Conservation (phyloP, 176 grass and related monocot species). For the Paspalum vaginatum region DNA sequence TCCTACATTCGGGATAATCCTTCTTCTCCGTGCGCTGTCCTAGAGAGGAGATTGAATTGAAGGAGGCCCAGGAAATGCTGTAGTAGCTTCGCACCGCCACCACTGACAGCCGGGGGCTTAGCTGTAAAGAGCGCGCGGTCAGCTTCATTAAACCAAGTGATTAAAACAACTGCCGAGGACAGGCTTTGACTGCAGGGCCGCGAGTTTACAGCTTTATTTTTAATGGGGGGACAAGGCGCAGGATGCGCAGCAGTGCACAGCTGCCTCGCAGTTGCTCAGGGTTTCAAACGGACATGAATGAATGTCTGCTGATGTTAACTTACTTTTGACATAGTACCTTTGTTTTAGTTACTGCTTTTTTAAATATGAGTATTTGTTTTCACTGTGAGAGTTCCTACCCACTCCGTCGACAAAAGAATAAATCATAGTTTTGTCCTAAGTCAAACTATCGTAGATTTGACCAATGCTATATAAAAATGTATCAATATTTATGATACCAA, state of each 20-base stretch:
- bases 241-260: conserved; percentile 27
- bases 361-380: too few species aligned
- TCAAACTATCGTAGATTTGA: too few species aligned
- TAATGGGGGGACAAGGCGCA: neutral
- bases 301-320: neutral
- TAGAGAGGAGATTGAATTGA: neutral
- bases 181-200: conserved; percentile 41
- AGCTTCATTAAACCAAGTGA: conserved; percentile 44
- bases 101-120: conserved; percentile 1
- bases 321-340: too few species aligned
- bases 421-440: too few species aligned
- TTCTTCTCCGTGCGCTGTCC: neutral
- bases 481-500: too few species aligned
- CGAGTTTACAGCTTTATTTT: conserved; percentile 30
- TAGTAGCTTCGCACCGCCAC: neutral
- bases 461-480: too few species aligned
- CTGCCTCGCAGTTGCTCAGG: conserved; percentile 1
- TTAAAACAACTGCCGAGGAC: conserved; percentile 33
- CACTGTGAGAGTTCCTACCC: too few species aligned
- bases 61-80: neutral
- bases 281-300: conserved; percentile 32
- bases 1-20: conserved; percentile 15
- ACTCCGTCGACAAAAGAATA: too few species aligned
- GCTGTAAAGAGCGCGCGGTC: conserved; percentile 40
- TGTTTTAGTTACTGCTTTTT: too few species aligned